Base-by-base conservation (phyloP, 352 stramenopile genomes). In the Phytophthora sansomeana region DNA sequence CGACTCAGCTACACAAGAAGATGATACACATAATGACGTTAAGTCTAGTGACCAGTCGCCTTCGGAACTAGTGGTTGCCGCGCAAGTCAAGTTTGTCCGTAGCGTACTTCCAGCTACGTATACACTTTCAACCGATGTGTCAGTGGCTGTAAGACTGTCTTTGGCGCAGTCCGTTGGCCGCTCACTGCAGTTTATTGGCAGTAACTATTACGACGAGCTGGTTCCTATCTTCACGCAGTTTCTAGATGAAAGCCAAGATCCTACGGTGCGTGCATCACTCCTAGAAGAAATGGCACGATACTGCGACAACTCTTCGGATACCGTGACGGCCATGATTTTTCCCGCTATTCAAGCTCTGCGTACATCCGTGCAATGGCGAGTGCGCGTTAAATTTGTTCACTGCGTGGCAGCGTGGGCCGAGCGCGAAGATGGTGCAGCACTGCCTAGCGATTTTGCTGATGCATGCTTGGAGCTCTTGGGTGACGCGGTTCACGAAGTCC, bases 361-460 rank as follows among this genome's bases (percentile, higher is more conserved):
- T 29, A 74, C 80, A 32, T 93, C 87, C n/a, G 60, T 74, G 11
- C 81, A 91, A 57, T 96, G 89, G 89, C 85, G 89, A 49, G 83
- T 94, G 19, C 89, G 89, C 17, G 81, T 96, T 21, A 93, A 94
- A 49, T 95, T 90, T 72, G 85, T 94, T 36, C 79, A 96, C 66
- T 93, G 89, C 50, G 83, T 96, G 36, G 84, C 77, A 42, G 84
- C 87, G 5, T 96, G 87, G 87, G 83, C 84, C 5, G 85, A 90
- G 52, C 85, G 85, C 48, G 72, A 76, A 0, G 83, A 93, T 53
- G 81, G 80, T 4, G 73, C 78, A 7, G 50, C 71, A 41, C 73
- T 93, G 11, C 83, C 85, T 29, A 38, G 77, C 4, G 83, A 92
- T 30, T 92, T 94, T 69, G 85, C 87, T 11, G 80, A 91, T 64